Evolutionary conservation across 2,329 filamentous ascomycete genomes (phyloP), one percentile per base, ranked within the genome.

Genomic region (Colletotrichum cordylinicola): DNA sequence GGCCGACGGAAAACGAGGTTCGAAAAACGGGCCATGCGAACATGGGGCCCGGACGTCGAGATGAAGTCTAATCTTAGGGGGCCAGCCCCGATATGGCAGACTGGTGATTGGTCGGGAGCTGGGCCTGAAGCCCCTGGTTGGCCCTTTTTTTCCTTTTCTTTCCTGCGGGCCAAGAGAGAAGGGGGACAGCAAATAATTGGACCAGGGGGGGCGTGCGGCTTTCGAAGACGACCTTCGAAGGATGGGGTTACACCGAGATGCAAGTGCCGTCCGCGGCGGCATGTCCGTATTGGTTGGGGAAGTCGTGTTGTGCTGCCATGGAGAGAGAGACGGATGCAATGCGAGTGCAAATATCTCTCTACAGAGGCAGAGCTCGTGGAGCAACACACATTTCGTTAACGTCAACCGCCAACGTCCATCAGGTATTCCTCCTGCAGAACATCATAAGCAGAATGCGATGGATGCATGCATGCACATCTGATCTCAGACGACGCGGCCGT

Each of bases 31-130:
- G n/a, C 67, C 39, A 70, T 58, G 29, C 56, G 33, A 35, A 43
- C 70, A 68, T 64, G 73, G 73, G 70, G 56, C 70, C 73, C 70
- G 64, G 73, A 64, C 73, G 55, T 73, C 73, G 69, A 75, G 73
- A 75, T 75, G 73, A 73, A 73, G 73, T 68, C 39, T 75, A 75
- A 75, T 75, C 73, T 73, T 39, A 43, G 43, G 43, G 66, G 67
- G 18, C 33, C 9, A 27, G 33, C 15, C 60, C 56, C 64, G 55
- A 73, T 58, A 37, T 64, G 64, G 37, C 29, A 13, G 56, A 9
- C 6, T 16, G 15, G 6, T 73, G 56, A 75, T 75, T 75, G 73
- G 73, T 27, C 21, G 52, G 35, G 0, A 60, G 52, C 7, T 43
- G 52, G 33, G 52, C 66, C 12, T 27, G 3, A 21, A 61, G 68